Conservation (phyloP, 495 filamentous ascomycete genomes). For the Poronia punctata region DNA sequence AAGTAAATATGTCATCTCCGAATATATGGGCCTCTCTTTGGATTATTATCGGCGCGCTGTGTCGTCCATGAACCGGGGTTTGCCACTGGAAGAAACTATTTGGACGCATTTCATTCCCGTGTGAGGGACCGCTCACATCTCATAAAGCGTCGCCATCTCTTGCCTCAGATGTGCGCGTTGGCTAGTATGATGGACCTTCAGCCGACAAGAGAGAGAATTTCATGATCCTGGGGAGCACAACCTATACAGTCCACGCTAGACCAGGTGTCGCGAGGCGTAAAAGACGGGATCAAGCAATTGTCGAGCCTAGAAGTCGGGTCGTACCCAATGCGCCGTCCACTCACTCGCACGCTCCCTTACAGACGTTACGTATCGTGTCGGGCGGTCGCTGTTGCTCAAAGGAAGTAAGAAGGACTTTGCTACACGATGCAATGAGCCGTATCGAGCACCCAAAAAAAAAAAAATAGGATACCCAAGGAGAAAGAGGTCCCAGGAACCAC, state of each 20-base stretch:
- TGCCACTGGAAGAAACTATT: no score
- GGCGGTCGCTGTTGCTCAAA: conserved; percentile 4
- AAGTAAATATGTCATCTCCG: no score
- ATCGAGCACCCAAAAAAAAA: conserved; percentile 5
- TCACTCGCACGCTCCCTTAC: no score
- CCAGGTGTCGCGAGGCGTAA: no score
- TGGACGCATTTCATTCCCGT: not conserved
- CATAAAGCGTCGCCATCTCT: not conserved
- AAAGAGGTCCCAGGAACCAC: not conserved
- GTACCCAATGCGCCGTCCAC: no score
- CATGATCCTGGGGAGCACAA: conserved; percentile 9
- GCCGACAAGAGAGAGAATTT: conserved; percentile 1
- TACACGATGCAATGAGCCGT: conserved; percentile 9
- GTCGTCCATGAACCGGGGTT: no score
- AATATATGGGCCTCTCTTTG: no score
- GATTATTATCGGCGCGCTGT: no score
- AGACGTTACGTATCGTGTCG: no score
- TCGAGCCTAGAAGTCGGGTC: no score
- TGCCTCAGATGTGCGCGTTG: conserved; percentile 1
- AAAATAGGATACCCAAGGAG: not conserved
- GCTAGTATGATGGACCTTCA: not conserved
- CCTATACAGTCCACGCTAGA: not conserved
- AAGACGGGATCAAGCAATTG: no score
- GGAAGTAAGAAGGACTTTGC: conserved; percentile 3
- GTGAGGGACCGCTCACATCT: not conserved